Evolutionary conservation across 2,329 filamentous ascomycete genomes (phyloP).

Genomic region (Phialophora tarda): DNA sequence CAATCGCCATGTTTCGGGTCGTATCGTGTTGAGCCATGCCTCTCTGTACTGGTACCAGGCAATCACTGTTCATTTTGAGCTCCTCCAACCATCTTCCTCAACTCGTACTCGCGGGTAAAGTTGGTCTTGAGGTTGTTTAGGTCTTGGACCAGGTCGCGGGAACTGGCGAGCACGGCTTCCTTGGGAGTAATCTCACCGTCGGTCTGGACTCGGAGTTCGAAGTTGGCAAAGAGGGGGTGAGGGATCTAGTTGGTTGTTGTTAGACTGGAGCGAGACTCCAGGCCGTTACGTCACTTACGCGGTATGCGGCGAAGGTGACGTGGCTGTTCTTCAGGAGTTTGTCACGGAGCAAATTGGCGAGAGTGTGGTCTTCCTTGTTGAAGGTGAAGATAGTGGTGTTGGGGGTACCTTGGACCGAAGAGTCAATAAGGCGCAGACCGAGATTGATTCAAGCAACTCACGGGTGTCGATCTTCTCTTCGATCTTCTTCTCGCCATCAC

Average conservation of each 20-base stretch:
- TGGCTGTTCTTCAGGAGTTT: constrained; percentile 83
- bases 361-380: constrained; percentile 95
- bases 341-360: constrained; percentile 86
- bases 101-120: constrained; percentile 90
- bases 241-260: constrained; percentile 45
- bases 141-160: constrained; percentile 80
- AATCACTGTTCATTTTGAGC: constrained; percentile 54
- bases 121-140: constrained; percentile 80
- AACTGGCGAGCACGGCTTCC: constrained; percentile 80
- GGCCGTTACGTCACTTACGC: constrained; percentile 61
- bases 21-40: not conserved
- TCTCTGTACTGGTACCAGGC: not conserved
- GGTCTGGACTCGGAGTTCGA: constrained; percentile 84
- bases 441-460: constrained; percentile 55
- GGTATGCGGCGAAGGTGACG: constrained; percentile 91
- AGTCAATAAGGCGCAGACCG: constrained; percentile 10
- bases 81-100: constrained; percentile 80
- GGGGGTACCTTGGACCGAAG: constrained; percentile 70
- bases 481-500: constrained; percentile 90
- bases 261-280: not conserved
- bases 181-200: constrained; percentile 88
- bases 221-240: constrained; percentile 56
- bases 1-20: not conserved
- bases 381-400: constrained; percentile 95
- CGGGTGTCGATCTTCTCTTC: constrained; percentile 86